These are phyloP conservation scores for Arabis alpina DNA, from an alignment of 345 rosid species.

Conservation along the genomic window DNA sequence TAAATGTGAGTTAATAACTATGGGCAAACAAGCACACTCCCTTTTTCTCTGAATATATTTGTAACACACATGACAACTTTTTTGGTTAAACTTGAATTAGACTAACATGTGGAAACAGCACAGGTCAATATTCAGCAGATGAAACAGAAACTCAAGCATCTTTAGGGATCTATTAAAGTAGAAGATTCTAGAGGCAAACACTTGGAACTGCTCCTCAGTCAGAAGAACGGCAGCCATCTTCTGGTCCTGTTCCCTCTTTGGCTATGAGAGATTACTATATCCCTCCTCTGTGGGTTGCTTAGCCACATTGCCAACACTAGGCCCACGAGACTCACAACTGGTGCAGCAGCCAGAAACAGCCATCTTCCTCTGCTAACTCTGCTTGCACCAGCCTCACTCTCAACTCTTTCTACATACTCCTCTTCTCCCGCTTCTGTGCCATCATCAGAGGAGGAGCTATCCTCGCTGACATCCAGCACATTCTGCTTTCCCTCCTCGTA, in stretches of 20 bases:
- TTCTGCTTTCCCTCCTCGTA: conserved; percentile 71
- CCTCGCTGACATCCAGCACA: conserved; percentile 46
- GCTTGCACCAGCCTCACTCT: conserved; percentile 33
- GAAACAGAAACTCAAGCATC: conserved; percentile 14
- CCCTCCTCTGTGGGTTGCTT: conserved; percentile 62
- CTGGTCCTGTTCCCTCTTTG: conserved; percentile 62
- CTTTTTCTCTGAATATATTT: conserved; percentile 22
- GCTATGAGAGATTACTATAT: conserved; percentile 36
- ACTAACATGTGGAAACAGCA: conserved; percentile 24
- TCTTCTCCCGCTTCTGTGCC: conserved; percentile 53
- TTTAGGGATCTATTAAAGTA: conserved; percentile 1
- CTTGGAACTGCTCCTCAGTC: conserved; percentile 24
- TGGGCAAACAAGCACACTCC: background rate
- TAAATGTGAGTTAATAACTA: conserved; percentile 31
- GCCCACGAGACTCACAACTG: conserved; percentile 77
- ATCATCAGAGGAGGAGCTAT: conserved; percentile 48
- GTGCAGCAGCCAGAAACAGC: conserved; percentile 82
- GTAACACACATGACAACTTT: conserved; percentile 22
- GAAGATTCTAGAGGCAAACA: conserved; percentile 11
- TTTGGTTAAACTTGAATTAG: conserved; percentile 17
- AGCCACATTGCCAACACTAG: conserved; percentile 73
- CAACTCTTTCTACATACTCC: conserved; percentile 42
- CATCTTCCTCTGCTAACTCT: conserved; percentile 63
- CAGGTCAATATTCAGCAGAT: conserved; percentile 12
- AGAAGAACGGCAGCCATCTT: conserved; percentile 87